Percentiles rank a stretch among this genome's conserved stretches.
Evolutionary conservation across 352 stramenopile genomes (phyloP).

Genomic region (Phytophthora ramorum): DNA sequence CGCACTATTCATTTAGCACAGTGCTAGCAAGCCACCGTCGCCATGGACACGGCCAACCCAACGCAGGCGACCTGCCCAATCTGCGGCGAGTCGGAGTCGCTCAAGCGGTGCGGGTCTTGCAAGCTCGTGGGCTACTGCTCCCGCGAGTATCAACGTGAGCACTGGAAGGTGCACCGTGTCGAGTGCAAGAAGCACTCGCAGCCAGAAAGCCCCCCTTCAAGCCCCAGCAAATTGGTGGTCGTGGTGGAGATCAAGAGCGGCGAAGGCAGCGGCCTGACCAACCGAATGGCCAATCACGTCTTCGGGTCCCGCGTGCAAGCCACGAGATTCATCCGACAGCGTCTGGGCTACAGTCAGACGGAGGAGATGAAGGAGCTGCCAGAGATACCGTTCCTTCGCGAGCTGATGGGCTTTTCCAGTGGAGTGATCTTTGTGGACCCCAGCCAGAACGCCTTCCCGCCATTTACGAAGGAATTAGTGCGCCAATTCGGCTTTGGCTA

Average conservation of each 20-base stretch:
- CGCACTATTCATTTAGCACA: no score
- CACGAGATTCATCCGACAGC: slow-evolving; percentile 11
- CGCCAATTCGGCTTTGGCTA: slow-evolving; percentile 16
- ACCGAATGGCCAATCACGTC: slow-evolving; percentile 21
- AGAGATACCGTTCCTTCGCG: slow-evolving; percentile 23
- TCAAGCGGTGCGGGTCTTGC: slow-evolving; percentile 18
- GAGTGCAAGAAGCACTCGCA: slow-evolving; percentile 14
- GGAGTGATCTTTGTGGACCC: slow-evolving; percentile 18
- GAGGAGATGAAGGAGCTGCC: slow-evolving; percentile 24
- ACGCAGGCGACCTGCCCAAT: slow-evolving; percentile 6
- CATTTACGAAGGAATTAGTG: slow-evolving; percentile 12
- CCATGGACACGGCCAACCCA: background rate
- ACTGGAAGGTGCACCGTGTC: slow-evolving; percentile 18
- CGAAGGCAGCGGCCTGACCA: slow-evolving; percentile 19
- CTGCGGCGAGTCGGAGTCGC: slow-evolving; percentile 8
- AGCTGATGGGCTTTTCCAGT: slow-evolving; percentile 18
- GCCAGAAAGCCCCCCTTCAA: background rate
- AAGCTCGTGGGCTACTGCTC: slow-evolving; percentile 22
- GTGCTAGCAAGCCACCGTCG: background rate
- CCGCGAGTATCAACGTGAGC: slow-evolving; percentile 19
- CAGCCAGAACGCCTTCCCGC: slow-evolving; percentile 9
- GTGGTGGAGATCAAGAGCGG: slow-evolving; percentile 8
- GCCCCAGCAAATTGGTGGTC: background rate
- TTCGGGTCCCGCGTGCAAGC: slow-evolving; percentile 11
- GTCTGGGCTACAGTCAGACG: slow-evolving; percentile 9